Evolutionary conservation across 768 basidiomycete genomes (phyloP), one percentile per base, ranked within the genome.

Genomic region (Inosperma sp.): DNA sequence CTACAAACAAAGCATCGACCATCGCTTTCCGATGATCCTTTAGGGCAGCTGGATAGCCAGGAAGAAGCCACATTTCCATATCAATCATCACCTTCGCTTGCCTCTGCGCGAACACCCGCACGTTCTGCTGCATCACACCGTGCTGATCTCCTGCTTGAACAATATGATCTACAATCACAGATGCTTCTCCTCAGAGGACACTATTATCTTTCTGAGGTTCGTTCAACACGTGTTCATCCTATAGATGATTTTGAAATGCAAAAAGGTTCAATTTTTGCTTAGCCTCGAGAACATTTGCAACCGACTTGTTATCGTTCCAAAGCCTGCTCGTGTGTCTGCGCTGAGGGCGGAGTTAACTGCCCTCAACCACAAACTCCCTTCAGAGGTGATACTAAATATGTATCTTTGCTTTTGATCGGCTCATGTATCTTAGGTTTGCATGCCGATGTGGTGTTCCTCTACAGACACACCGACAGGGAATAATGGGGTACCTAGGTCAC

Each of bases 251-350:
- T 59, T 49, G 56, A 50, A 48, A 51, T 51, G 31, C 46, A 26
- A 57, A 40, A 60, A 94, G 86, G 79, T 94, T 42, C 81, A 86
- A 71, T 96, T 97, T 67, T 67, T 97, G 46, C 79, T 93, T 41
- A 79, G 83, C 14, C 78, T 99, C 41, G 95, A 98, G 67, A 88
- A 84, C 62, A 94, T 99, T 59, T 92, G 86, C 57, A 95, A 95
- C 62, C 80, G 90, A 43, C 77, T 99, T 30, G 71, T 99, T 42
- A 84, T 96, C 22, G 84, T 99, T 0, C 96, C 96, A 12, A 87
- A 87, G 62, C 93, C 88, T 37, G 96, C 96, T 10, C 83, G 95
- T 31, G 86, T 98, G 34, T 95, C 93, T 65, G 94, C 96, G n/a
- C 72, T 99, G 37, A 76, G 96, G 63, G 96, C 96, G 26, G 96